Conservation (phyloP, 768 basidiomycete genomes). For the Trametes gibbosa region DNA sequence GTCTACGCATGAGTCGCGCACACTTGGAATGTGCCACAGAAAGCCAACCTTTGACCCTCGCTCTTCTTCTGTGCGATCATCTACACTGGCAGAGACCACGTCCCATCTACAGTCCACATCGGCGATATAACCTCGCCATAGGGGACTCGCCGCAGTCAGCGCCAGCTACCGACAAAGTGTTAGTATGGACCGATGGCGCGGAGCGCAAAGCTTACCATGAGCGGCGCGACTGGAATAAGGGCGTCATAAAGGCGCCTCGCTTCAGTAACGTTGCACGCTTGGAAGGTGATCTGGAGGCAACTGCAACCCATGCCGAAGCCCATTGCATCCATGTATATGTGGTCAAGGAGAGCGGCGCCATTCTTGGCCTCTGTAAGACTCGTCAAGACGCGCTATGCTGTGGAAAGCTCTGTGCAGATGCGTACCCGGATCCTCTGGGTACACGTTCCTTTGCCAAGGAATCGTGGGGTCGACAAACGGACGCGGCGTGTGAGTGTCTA, state of each 20-base stretch:
- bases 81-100: conserved; percentile 97
- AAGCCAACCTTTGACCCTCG: conserved; percentile 72
- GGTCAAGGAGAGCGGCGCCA: conserved; percentile 84
- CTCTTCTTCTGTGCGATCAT: conserved; percentile 95
- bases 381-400: conserved; percentile 1
- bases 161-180: conserved; percentile 60
- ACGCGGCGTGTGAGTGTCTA: conserved; percentile 81
- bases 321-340: conserved; percentile 99
- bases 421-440: conserved; percentile 81
- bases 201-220: conserved; percentile 63
- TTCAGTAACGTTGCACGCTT: conserved; percentile 91
- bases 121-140: conserved; percentile 91
- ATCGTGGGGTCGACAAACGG: conserved; percentile 94
- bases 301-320: conserved; percentile 99
- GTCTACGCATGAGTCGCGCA: background rate
- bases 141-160: conserved; percentile 89
- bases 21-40: background rate
- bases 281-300: conserved; percentile 96
- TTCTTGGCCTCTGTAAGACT: conserved; percentile 70
- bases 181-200: background rate
- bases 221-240: conserved; percentile 92
- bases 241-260: conserved; percentile 94
- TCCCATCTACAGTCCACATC: conserved; percentile 99
- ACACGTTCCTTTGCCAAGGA: conserved; percentile 80
- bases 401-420: conserved; percentile 6